Conservation (phyloP, 257 asterid species). For the Fraxinus quadrangulata region DNA sequence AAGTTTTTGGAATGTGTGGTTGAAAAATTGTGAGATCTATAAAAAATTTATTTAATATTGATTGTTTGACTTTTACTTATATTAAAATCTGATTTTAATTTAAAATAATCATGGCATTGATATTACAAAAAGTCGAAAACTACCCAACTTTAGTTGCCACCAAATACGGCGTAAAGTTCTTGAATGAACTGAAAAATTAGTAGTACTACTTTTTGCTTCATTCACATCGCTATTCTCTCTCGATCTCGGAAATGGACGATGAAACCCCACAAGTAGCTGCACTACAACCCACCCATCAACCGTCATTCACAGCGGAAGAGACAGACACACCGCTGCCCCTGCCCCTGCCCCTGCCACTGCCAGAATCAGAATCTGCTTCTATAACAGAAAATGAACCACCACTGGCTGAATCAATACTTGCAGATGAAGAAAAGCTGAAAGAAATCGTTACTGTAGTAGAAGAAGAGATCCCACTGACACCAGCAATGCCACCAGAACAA, state of each 20-base stretch:
- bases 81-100: too few species aligned
- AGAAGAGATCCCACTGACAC: slow-evolving; percentile 46
- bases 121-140: too few species aligned
- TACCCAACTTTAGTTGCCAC: too few species aligned
- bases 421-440: slow-evolving; percentile 33
- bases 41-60: too few species aligned
- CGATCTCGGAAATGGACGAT: slow-evolving; percentile 47
- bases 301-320: slow-evolving; percentile 26
- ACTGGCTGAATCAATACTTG: slow-evolving; percentile 38
- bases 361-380: slow-evolving; percentile 3
- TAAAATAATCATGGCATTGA: too few species aligned
- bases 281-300: slow-evolving; percentile 30
- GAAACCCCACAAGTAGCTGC: slow-evolving; percentile 35
- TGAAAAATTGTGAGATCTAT: too few species aligned
- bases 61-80: too few species aligned
- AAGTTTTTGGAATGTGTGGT: too few species aligned
- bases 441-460: slow-evolving; percentile 43
- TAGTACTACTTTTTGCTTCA: background rate
- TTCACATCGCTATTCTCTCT: background rate
- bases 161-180: background rate
- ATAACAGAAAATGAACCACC: slow-evolving; percentile 40
- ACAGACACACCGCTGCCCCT: slow-evolving; percentile 2
- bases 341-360: background rate
- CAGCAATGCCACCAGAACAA: slow-evolving; percentile 29
- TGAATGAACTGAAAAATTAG: background rate